Evolutionary conservation across 768 basidiomycete species (phyloP).

Genomic region (Leccinum disarticulatum): DNA sequence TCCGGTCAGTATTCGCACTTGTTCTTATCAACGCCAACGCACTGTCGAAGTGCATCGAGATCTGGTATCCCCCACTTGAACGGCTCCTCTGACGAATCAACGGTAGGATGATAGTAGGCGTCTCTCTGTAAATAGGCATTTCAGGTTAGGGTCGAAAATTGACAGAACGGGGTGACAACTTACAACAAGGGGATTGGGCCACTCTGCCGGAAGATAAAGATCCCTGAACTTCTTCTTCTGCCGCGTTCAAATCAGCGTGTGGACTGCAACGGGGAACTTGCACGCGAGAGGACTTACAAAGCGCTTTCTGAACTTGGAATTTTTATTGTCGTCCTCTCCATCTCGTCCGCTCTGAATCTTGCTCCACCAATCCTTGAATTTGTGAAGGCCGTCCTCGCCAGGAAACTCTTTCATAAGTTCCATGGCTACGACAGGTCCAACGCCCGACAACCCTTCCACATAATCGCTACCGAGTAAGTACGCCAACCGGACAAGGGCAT

Average conservation of each 20-base stretch:
- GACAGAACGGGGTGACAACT: conserved; percentile 30
- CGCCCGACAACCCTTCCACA: conserved; percentile 85
- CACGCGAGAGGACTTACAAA: conserved; percentile 59
- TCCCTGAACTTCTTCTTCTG: conserved; percentile 91
- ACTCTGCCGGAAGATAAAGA: conserved; percentile 76
- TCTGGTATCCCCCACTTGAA: conserved; percentile 99
- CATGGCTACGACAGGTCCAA: conserved; percentile 96
- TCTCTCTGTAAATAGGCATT: conserved; percentile 56
- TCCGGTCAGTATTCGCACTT: conserved; percentile 13
- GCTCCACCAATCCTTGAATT: conserved; percentile 93
- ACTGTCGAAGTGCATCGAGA: conserved; percentile 87
- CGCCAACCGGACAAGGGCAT: conserved; percentile 84
- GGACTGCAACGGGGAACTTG: conserved; percentile 5
- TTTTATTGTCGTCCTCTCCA: conserved; percentile 58
- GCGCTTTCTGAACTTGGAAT: conserved; percentile 74
- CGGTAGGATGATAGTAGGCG: conserved; percentile 89
- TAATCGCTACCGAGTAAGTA: conserved; percentile 97
- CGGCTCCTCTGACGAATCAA: conserved; percentile 88
- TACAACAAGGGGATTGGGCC: conserved; percentile 93
- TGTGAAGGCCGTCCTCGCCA: conserved; percentile 76
- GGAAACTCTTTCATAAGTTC: conserved; percentile 93
- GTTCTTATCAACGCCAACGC: conserved; percentile 30
- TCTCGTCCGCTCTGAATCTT: conserved; percentile 92
- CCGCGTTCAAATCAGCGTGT: conserved; percentile 12
- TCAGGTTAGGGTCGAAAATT: not conserved